Evolutionary conservation across 108 stramenopile species (phyloP).

Genomic region (Nitzschia sp.): DNA sequence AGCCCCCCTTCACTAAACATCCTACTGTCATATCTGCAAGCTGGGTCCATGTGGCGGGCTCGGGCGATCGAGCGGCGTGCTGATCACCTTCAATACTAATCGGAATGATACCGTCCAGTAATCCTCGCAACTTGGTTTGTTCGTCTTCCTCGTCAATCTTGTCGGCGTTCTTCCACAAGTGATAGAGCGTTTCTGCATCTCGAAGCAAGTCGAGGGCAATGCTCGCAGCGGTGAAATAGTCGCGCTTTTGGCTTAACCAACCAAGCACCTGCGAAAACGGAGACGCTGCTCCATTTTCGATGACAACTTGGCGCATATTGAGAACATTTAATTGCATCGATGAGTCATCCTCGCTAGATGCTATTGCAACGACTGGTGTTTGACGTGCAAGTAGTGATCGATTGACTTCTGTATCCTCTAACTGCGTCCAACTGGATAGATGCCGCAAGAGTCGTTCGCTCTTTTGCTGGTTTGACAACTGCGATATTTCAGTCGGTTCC

Average conservation of each 20-base stretch:
- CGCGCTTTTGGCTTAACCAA: slow-evolving; percentile 67
- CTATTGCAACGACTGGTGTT: slow-evolving; percentile 3
- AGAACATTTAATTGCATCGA: slow-evolving; percentile 17
- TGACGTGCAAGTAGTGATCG: slow-evolving; percentile 47
- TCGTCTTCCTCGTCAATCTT: slow-evolving; percentile 57
- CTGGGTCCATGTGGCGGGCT: slow-evolving; percentile 24
- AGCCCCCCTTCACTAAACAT: slow-evolving; percentile 74
- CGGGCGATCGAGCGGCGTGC: background rate
- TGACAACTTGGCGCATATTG: slow-evolving; percentile 49
- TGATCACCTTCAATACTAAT: background rate
- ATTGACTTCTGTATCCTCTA: slow-evolving; percentile 56
- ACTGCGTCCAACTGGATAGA: slow-evolving; percentile 71
- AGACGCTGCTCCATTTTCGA: slow-evolving; percentile 56
- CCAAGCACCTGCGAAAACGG: slow-evolving; percentile 75
- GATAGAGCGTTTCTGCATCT: slow-evolving; percentile 61
- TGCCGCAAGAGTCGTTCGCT: slow-evolving; percentile 58
- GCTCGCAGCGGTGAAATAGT: slow-evolving; percentile 80
- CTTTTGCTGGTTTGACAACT: slow-evolving; percentile 51
- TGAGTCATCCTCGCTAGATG: slow-evolving; percentile 10
- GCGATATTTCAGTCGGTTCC: background rate
- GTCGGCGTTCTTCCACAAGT: slow-evolving; percentile 56
- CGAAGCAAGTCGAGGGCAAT: slow-evolving; percentile 70
- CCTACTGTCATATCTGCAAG: slow-evolving; percentile 85
- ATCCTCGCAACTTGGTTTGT: slow-evolving; percentile 46
- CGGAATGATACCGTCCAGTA: slow-evolving; percentile 75